Conservation (phyloP, 768 basidiomycete genomes). For the Ramaria sp. region DNA sequence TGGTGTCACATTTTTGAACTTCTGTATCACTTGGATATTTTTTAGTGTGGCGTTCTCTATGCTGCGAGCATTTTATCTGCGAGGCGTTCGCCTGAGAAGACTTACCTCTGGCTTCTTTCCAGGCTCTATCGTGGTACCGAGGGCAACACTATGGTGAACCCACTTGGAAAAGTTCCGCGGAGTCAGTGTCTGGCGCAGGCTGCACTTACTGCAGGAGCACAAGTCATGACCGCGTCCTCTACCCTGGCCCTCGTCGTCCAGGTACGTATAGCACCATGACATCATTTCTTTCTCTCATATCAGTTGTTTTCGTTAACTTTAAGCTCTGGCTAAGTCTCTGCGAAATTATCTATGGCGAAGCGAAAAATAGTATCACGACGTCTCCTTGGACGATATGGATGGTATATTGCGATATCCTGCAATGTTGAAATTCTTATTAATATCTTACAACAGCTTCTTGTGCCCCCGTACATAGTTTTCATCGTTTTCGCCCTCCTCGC, state of each 20-base stretch:
- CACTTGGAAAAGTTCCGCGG: constrained; percentile 17
- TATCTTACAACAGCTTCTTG: no score
- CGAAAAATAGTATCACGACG: no score
- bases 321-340: no score
- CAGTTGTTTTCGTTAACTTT: no score
- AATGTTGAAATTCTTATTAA: no score
- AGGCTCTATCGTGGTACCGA: constrained; percentile 12
- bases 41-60: constrained; percentile 42
- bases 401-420: no score
- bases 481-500: no score
- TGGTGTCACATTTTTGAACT: constrained; percentile 44
- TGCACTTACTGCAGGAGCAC: constrained; percentile 38
- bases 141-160: constrained; percentile 2
- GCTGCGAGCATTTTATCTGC: constrained; percentile 28
- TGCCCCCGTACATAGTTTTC: no score
- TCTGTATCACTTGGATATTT: constrained; percentile 44
- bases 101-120: not conserved
- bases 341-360: no score
- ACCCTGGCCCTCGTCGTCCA: constrained; percentile 1
- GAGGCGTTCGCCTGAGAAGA: no score
- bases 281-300: no score
- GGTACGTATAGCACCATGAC: not conserved
- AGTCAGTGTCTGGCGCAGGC: constrained; percentile 41
- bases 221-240: constrained; percentile 6
- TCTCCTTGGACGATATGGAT: no score